Evolutionary conservation across 2,329 filamentous ascomycete genomes (phyloP).

Genomic region (Aspergillus candidus): DNA sequence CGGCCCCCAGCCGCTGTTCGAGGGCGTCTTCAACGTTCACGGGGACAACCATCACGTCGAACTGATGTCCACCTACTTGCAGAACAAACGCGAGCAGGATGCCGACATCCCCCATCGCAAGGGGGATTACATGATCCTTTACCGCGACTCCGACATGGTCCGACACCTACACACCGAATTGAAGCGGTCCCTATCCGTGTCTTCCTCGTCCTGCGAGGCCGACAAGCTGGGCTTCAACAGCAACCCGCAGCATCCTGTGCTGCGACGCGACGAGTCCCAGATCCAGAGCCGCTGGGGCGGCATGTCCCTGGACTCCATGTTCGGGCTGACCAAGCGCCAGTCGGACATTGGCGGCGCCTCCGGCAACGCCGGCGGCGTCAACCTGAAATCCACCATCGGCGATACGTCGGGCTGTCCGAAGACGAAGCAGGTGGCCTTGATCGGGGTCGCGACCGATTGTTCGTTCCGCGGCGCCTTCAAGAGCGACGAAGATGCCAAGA

Average conservation of each 20-base stretch:
- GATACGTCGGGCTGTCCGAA: slow-evolving; percentile 76
- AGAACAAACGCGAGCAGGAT: slow-evolving; percentile 66
- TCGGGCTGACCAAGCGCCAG: slow-evolving; percentile 59
- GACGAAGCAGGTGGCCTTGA: slow-evolving; percentile 83
- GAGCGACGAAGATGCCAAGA: slow-evolving; percentile 55
- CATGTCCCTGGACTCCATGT: slow-evolving; percentile 59
- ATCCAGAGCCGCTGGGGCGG: slow-evolving; percentile 53
- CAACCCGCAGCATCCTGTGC: slow-evolving; percentile 64
- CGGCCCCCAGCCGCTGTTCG: slow-evolving; percentile 73
- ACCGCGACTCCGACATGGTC: slow-evolving; percentile 80
- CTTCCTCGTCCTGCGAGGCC: slow-evolving; percentile 57
- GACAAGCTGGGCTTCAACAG: slow-evolving; percentile 76
- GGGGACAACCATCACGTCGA: slow-evolving; percentile 84
- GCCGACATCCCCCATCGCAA: slow-evolving; percentile 53
- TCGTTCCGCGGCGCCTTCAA: slow-evolving; percentile 72
- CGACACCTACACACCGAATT: slow-evolving; percentile 51
- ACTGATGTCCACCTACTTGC: slow-evolving; percentile 64
- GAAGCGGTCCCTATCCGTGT: slow-evolving; percentile 49
- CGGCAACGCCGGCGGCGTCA: slow-evolving; percentile 73
- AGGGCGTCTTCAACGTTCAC: slow-evolving; percentile 77
- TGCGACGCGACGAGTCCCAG: slow-evolving; percentile 47
- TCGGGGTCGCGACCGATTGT: slow-evolving; percentile 91
- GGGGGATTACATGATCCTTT: slow-evolving; percentile 81
- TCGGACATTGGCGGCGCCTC: slow-evolving; percentile 62
- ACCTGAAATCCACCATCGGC: slow-evolving; percentile 73